Evolutionary conservation across 1,284 basidiomycete genomes (phyloP).

Genomic region (Ceratobasidium sp.): DNA sequence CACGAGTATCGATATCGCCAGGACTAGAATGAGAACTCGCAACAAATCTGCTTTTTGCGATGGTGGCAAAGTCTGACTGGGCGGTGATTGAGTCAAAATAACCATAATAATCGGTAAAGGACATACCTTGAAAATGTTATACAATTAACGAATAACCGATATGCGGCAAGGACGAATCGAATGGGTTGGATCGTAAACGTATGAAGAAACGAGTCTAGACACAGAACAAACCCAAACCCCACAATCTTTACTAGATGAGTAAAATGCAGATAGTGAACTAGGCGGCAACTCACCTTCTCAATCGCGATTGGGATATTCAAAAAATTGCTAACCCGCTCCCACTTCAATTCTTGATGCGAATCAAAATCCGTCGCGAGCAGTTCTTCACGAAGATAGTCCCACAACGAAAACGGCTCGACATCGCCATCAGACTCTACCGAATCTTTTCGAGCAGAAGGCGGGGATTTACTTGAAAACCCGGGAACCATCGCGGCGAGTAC

Average conservation of each 20-base stretch:
- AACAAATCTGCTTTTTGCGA: conserved; percentile 94
- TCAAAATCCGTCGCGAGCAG: conserved; percentile 91
- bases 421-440: conserved; percentile 8
- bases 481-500: conserved; percentile 32
- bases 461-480: conserved; percentile 32
- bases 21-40: conserved; percentile 78
- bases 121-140: conserved; percentile 49
- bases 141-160: conserved; percentile 65
- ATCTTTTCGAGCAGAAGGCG: not conserved
- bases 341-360: conserved; percentile 91
- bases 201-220: conserved; percentile 97
- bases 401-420: conserved; percentile 76
- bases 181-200: conserved; percentile 98
- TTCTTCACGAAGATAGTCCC: conserved; percentile 92
- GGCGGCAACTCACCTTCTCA: conserved; percentile 75
- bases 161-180: conserved; percentile 77
- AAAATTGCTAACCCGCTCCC: conserved; percentile 99
- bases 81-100: not conserved
- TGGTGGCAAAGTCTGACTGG: conserved; percentile 67
- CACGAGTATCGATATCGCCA: conserved; percentile 80
- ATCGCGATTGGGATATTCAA: conserved; percentile 91
- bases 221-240: conserved; percentile 91
- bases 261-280: conserved; percentile 38
- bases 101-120: conserved; percentile 40
- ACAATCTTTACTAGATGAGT: conserved; percentile 71